Evolutionary conservation across 2,329 filamentous ascomycete genomes (phyloP), one percentile per base, ranked within the genome.

Genomic region (Pleoardoris graminearum): DNA sequence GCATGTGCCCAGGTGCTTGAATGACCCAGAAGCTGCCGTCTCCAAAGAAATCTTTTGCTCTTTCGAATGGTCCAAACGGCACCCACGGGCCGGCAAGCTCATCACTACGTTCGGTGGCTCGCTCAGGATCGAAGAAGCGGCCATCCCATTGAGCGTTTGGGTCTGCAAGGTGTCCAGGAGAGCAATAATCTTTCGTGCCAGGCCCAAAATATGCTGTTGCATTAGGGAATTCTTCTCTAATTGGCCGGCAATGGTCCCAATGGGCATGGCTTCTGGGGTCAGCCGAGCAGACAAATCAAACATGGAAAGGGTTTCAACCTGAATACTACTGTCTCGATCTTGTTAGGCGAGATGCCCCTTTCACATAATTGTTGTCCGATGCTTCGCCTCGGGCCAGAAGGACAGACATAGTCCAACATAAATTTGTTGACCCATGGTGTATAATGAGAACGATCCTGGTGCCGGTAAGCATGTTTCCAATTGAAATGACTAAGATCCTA

Each of bases 11-110:
- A 2, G 70, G 71, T 12, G 70, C 71, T 19, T 73, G 68, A 7
- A 75, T 66, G 7, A 74, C 48, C 71, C 69, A 73, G 37, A 75
- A 72, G 44, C 70, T 67, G 45, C 75, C 63, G 66, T 79, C 68
- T 48, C 69, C 69, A 37, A 75, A 75, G 36, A 65, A 72, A 41
- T 75, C 67, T 51, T 71, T 47, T 10, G 72, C 71, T 35, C 61
- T 63, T 12, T 72, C 63, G 41, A 74, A 75, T 0, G 70, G 66
- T 1, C 71, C 72, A 49, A 74, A 70, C 0, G 59, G 48, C 17
- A 57, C 49, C 72, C 71, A 75, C 8, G 55, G 53, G 7, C 68
- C 68, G 0, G 50, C 19, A 3, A 71, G 49, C 41, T 71, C 68
- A 19, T 59, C 54, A 59, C 65, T 66, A 12, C 48, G 59, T 45